Base-by-base conservation (phyloP, 805 yeast genomes). In the Schizosaccharomyces pombe region DNA sequence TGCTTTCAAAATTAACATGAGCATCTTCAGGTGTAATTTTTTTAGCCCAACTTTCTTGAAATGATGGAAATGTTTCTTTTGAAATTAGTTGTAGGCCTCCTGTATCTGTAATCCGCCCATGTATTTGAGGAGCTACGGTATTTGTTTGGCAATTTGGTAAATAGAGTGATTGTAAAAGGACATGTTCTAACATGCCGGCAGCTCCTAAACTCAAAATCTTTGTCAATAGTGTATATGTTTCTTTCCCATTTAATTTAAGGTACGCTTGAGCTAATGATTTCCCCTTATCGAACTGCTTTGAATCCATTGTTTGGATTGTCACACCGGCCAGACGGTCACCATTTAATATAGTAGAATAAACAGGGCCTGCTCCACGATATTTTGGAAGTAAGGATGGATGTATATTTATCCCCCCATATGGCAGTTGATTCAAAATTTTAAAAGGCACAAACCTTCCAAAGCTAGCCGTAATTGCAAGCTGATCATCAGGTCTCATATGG, bases 371-470 rank as follows among this genome's bases (percentile, higher is more conserved):
- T 0, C 98, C 98, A 2, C 85, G 75, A 60, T 83, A 63, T 51
- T 67, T 68, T 0, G 98, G 98, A 6, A 91, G 71, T 5, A 86
- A 64, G 0, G 95, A 85, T 0, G 98, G 98, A 64, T 91, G 98
- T 0, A 91, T 85, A 62, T 91, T 91, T 29, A 91, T 63, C 0
- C 96, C 93, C 3, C 87, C 85, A 61, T 65, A 76, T 11, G 65
- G 64, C 22, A 79, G 67, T 0, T 64, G 53, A 0, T 62, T 53
- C 1, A 91, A 65, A 58, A 85, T 76, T 1, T 64, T 56, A 0
- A 66, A 67, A 0, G 97, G 96, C 3, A 91, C 85, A 49, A 89
- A 68, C 53, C 72, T 72, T 0, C 97, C 98, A 64, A 78, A 91
- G 0, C 96, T 85, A 0, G 86, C 96, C 0, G 97, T 96, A n/a